Evolutionary conservation across 306 rosid genomes (phyloP).

Genomic region (Cucurbita moschata): DNA sequence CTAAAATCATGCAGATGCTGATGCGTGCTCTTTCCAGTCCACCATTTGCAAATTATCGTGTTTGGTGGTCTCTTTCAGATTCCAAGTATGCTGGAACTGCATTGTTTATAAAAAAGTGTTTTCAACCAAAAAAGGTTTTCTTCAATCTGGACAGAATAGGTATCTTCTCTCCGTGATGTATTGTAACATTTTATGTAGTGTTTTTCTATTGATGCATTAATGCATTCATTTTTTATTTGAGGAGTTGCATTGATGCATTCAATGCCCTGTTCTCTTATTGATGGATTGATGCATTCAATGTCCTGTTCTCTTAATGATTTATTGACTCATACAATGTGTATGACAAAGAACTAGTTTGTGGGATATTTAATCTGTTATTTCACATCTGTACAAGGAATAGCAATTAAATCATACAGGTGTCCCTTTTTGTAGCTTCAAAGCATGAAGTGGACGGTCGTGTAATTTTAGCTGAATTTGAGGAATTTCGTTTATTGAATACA

Average conservation of each 20-base stretch:
- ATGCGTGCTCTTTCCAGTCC: conserved; percentile 77
- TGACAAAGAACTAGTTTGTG: no score
- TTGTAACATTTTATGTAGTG: neutral
- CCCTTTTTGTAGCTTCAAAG: conserved; percentile 55
- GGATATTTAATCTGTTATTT: neutral
- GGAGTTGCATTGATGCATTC: no score
- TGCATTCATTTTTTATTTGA: neutral
- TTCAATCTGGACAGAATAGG: conserved; percentile 86
- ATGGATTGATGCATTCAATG: no score
- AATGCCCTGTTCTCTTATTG: no score
- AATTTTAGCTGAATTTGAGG: conserved; percentile 79
- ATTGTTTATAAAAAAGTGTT: conserved; percentile 68
- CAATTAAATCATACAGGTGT: neutral
- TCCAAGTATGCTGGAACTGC: conserved; percentile 98
- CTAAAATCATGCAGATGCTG: conserved; percentile 44
- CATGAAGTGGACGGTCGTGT: conserved; percentile 94
- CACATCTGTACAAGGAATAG: neutral
- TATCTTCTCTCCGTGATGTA: conserved; percentile 11
- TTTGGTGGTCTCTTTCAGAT: conserved; percentile 98
- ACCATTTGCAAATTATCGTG: conserved; percentile 60
- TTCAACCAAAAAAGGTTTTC: conserved; percentile 50
- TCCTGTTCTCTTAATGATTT: no score
- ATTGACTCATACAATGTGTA: no score
- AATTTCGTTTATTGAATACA: conserved; percentile 64
- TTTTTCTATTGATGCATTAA: neutral